Evolutionary conservation across 2,329 filamentous ascomycete species (phyloP).

Genomic region (Sclerotiophoma versabilis): DNA sequence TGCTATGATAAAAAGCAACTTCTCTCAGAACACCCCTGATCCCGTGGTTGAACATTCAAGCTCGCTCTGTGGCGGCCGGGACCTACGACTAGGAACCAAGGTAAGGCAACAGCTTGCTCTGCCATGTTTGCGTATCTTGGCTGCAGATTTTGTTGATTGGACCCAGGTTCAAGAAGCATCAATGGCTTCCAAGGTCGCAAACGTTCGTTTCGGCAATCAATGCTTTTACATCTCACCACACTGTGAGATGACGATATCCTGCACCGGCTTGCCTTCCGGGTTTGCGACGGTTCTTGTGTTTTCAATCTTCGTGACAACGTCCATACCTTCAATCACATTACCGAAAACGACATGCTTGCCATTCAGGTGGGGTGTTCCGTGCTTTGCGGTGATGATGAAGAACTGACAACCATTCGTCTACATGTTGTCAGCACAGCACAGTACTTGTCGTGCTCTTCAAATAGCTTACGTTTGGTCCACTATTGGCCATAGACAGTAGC

Average conservation of each 20-base stretch:
- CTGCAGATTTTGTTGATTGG: no score
- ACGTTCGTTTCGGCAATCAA: background rate
- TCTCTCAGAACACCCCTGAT: no score
- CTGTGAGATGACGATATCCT: conserved; percentile 83
- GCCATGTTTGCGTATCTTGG: no score
- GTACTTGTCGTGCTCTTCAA: conserved; percentile 56
- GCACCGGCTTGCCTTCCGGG: conserved; percentile 78
- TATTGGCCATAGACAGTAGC: conserved; percentile 82
- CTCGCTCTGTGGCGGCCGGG: no score
- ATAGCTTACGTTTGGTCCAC: conserved; percentile 44
- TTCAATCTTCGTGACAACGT: conserved; percentile 92
- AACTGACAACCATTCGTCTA: conserved; percentile 88
- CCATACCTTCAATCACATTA: conserved; percentile 86
- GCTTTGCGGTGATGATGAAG: conserved; percentile 84
- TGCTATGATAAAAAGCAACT: no score
- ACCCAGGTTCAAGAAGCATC: no score
- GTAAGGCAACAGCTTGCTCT: no score
- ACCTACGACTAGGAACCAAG: no score
- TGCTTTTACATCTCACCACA: conserved; percentile 92
- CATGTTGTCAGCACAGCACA: conserved; percentile 2
- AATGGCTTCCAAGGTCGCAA: no score
- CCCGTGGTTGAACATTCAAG: no score
- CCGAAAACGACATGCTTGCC: conserved; percentile 96
- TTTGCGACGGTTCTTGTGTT: conserved; percentile 72
- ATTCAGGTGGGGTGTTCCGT: conserved; percentile 83